Conservation (phyloP, 1,284 basidiomycete genomes). For the Ceratobasidium sp. region DNA sequence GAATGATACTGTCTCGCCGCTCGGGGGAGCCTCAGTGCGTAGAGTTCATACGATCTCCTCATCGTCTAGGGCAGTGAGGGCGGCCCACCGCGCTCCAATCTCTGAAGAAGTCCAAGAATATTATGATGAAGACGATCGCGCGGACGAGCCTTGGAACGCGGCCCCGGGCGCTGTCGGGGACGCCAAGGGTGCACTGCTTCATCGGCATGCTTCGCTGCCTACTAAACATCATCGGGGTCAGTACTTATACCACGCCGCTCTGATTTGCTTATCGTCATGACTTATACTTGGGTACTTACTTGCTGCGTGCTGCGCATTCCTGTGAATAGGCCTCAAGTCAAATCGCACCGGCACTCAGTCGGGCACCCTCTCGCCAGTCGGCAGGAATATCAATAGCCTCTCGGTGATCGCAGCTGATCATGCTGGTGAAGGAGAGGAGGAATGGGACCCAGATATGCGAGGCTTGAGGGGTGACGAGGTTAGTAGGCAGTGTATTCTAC, state of each 20-base stretch:
- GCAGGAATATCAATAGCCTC: constrained; percentile 78
- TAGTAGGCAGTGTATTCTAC: constrained; percentile 30
- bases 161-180: constrained; percentile 83
- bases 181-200: constrained; percentile 77
- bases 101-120: constrained; percentile 76
- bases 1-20: constrained; percentile 39
- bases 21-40: constrained; percentile 63
- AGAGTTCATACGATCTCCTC: constrained; percentile 86
- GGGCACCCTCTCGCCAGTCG: constrained; percentile 71
- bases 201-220: constrained; percentile 83
- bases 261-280: constrained; percentile 51
- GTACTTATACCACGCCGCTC: constrained; percentile 53
- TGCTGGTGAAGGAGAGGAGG: constrained; percentile 77
- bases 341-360: constrained; percentile 64
- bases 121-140: constrained; percentile 80
- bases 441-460: constrained; percentile 79
- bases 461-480: constrained; percentile 59
- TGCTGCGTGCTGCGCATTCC: constrained; percentile 47
- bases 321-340: constrained; percentile 60
- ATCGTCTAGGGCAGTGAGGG: constrained; percentile 73
- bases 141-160: constrained; percentile 75
- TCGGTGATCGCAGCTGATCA: constrained; percentile 72
- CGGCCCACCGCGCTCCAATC: constrained; percentile 71
- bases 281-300: constrained; percentile 52
- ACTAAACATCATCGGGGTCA: constrained; percentile 82